phyloP scores from a whole-genome alignment of 768 basidiomycete species.

The Mycena vulgaris region DNA sequence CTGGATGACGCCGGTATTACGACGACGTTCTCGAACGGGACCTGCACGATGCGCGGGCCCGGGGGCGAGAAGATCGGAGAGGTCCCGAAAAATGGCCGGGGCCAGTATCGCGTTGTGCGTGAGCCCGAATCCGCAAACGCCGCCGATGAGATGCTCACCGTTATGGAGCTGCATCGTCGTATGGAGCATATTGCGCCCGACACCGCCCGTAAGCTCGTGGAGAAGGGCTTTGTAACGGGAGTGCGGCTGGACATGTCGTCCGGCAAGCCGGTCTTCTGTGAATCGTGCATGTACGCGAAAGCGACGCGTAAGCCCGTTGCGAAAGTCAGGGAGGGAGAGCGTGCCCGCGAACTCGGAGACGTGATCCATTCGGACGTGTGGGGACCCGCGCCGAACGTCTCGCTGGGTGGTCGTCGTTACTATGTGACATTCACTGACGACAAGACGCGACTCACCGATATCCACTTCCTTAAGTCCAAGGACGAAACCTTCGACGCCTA shows the following conservation, averaged over 20 bases:
- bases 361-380: conserved; percentile 46
- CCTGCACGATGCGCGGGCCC: conserved; percentile 30
- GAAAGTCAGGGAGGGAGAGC: conserved; percentile 29
- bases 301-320: conserved; percentile 33
- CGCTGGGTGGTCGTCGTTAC: conserved; percentile 26
- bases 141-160: conserved; percentile 28
- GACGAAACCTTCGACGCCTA: conserved; percentile 16
- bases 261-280: conserved; percentile 37
- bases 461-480: conserved; percentile 23
- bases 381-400: conserved; percentile 39
- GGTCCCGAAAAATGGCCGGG: conserved; percentile 1
- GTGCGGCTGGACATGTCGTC: conserved; percentile 11
- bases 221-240: conserved; percentile 43
- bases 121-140: conserved; percentile 36
- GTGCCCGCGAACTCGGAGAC: conserved; percentile 34
- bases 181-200: conserved; percentile 50
- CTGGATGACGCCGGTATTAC: conserved; percentile 52
- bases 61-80: conserved; percentile 27
- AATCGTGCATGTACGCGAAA: conserved; percentile 44
- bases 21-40: conserved; percentile 44
- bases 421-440: conserved; percentile 33
- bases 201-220: conserved; percentile 39
- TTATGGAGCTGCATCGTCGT: conserved; percentile 44
- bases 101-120: conserved; percentile 26
- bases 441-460: neutral